Evolutionary conservation across 2,329 filamentous ascomycete genomes (phyloP).

Genomic region (Aspergillus fumigatus): DNA sequence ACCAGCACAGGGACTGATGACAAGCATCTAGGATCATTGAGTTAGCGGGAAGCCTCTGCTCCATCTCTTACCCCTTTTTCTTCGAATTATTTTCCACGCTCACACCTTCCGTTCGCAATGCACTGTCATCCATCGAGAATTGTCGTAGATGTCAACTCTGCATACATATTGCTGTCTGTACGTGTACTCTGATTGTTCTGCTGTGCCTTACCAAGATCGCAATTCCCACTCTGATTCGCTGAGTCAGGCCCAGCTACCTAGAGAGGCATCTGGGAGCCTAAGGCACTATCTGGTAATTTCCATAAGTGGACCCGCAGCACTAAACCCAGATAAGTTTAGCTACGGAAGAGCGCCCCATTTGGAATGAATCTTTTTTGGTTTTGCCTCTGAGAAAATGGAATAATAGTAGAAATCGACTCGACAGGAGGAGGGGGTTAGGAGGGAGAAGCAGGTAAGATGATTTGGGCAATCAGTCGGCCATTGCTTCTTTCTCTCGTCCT

Average conservation of each 20-base stretch:
- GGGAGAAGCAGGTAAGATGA: not conserved
- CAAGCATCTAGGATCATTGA: not conserved
- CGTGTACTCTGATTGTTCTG: not conserved
- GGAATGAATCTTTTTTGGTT: not conserved
- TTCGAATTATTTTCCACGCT: not conserved
- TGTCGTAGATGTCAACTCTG: not conserved
- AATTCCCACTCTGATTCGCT: not conserved
- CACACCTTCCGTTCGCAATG: not conserved
- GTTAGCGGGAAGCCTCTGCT: not conserved
- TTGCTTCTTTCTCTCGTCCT: slow-evolving; percentile 10
- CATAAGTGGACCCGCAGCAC: not conserved
- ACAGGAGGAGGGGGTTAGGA: not conserved
- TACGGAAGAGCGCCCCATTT: not conserved
- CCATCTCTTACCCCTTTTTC: not conserved
- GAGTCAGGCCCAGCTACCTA: not conserved
- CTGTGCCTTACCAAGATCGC: not conserved
- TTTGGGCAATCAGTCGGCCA: not conserved
- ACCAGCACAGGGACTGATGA: not conserved
- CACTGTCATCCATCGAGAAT: not conserved
- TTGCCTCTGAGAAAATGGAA: not conserved
- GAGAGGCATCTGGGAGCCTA: not conserved
- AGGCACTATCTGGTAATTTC: not conserved
- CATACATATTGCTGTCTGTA: too few relatives aligned
- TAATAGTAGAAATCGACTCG: not conserved
- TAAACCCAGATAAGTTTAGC: not conserved